Base-by-base conservation (phyloP, 1,139 yeast species). In the Taiozyma onychis region DNA sequence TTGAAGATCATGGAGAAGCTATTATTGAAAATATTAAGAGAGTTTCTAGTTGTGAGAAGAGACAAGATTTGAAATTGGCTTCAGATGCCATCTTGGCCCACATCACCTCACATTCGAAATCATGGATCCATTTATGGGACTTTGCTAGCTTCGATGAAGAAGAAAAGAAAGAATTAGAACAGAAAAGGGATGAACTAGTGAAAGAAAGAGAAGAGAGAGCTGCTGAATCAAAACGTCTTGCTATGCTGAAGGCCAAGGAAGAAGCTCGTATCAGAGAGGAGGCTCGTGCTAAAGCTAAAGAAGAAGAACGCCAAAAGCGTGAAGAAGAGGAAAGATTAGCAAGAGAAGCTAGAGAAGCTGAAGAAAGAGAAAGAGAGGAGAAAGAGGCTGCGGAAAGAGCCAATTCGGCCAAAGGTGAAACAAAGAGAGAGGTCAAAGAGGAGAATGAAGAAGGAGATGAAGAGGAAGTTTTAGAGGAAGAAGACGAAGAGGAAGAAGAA, bases 61-160 rank as follows among this genome's bases (percentile, higher is more conserved):
- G 97, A 53, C 95, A 88, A 51, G 98, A 91, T 66, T 76, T 91
- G 62, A 86, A 83, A 60, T 72, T 90, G 39, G 84, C 96, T 1
- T 83, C 91, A 0, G 81, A 80, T 60, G 95, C 97, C 1, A 72
- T 90, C 51, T 70, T 81, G 50, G 96, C 95, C 0, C 87, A 85
- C 57, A 67, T 89, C 43, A 81, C 78, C 50, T 78, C 89, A 0
- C 73, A 83, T 45, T 68, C 81, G 10, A 73, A 72, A 41, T 68
- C 71, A 1, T 82, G 93, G 81, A 70, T 83, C 4, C 79, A 76
- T 41, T 58, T 75, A 44, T 78, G 83, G 78, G 86, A 83, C 21
- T 83, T 83, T 55, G 71, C 76, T 51, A 71, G 71, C 2, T 67
- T 81, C 66, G 63, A 62, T 47, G 71, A 64, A 2, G 70, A 67